Percentiles rank a stretch among this genome's conserved stretches.
These are phyloP conservation scores for Mallotus japonicus DNA, from an alignment of 441 rosid genomes.

Conservation along the genomic window DNA sequence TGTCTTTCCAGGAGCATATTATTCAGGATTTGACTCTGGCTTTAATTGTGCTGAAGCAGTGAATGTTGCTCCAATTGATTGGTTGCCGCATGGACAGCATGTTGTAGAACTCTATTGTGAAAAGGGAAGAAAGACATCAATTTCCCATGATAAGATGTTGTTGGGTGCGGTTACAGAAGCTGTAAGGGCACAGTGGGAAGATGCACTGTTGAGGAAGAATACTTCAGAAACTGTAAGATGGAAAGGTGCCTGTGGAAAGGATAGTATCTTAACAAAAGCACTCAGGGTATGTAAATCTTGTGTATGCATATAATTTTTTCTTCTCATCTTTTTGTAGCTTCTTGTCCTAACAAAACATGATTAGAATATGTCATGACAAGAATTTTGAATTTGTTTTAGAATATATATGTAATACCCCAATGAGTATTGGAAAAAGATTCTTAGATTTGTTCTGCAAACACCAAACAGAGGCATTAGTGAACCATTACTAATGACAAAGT, in stretches of 20 bases:
- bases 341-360: not conserved
- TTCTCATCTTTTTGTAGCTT: not conserved
- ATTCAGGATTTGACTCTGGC: conserved; percentile 72
- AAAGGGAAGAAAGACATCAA: conserved; percentile 44
- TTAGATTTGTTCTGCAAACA: too few relatives aligned
- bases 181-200: conserved; percentile 64
- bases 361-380: not conserved
- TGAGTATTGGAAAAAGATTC: too few relatives aligned
- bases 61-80: conserved; percentile 72
- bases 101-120: conserved; percentile 54
- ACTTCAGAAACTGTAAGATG: conserved; percentile 44
- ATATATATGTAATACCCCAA: not conserved
- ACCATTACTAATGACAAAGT: too few relatives aligned
- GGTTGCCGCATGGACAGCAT: conserved; percentile 72
- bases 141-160: conserved; percentile 73
- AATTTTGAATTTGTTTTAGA: not conserved
- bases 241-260: conserved; percentile 56
- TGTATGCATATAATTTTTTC: not conserved
- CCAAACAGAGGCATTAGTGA: too few relatives aligned
- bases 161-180: conserved; percentile 65
- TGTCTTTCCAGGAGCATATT: conserved; percentile 67
- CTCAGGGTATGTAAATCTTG: conserved; percentile 45
- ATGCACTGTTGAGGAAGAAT: conserved; percentile 37
- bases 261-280: conserved; percentile 56
- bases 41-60: conserved; percentile 73